Conservation (phyloP, 2,329 filamentous ascomycete species). For the Penicillium hordei region DNA sequence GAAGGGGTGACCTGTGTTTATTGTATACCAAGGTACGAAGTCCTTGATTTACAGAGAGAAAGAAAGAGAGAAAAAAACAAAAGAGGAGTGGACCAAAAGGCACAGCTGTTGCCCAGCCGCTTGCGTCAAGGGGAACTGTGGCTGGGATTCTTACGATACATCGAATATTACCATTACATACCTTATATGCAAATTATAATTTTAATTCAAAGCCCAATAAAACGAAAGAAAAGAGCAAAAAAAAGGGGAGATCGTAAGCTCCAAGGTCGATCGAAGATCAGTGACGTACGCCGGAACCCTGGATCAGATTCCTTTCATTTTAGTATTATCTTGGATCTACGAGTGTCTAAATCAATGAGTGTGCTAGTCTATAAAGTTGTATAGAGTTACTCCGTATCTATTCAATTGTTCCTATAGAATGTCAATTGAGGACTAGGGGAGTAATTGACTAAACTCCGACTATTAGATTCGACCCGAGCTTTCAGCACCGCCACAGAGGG, state of each 20-base stretch:
- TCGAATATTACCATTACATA: conserved; percentile 2
- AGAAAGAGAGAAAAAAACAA: background rate
- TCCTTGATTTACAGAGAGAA: background rate
- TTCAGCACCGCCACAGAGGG: conserved; percentile 7
- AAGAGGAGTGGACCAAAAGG: conserved; percentile 15
- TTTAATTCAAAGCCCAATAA: background rate
- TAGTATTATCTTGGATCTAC: too few species aligned
- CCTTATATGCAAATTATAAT: background rate
- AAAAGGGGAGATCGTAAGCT: conserved; percentile 18
- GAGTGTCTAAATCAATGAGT: too few species aligned
- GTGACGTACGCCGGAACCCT: conserved; percentile 18
- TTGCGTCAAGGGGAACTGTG: conserved; percentile 29
- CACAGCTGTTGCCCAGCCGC: conserved; percentile 22
- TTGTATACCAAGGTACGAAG: background rate
- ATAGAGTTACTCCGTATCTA: too few species aligned
- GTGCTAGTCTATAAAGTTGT: too few species aligned
- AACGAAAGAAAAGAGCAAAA: background rate
- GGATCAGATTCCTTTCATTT: background rate
- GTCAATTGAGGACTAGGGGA: background rate
- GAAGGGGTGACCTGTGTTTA: background rate
- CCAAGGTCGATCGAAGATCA: conserved; percentile 23
- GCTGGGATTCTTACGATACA: conserved; percentile 17
- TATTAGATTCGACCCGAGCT: conserved; percentile 8
- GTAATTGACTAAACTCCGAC: background rate
- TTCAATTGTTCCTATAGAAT: background rate